These are phyloP conservation scores for Cyberlindnera xishuangbannaensis DNA, from an alignment of 805 yeast genomes.

Conservation along the genomic window DNA sequence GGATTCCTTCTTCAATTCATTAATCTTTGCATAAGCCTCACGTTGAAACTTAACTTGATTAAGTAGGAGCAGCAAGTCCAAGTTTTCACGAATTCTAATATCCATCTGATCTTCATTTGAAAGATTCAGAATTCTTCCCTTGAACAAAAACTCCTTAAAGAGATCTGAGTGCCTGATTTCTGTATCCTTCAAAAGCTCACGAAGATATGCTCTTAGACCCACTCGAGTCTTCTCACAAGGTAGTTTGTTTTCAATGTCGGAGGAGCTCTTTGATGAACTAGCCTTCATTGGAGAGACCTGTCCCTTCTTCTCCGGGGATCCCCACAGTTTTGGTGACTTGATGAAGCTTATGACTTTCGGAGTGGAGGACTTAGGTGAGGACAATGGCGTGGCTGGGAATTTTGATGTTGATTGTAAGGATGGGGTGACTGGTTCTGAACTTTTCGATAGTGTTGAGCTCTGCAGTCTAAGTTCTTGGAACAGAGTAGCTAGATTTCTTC, in stretches of 20 bases:
- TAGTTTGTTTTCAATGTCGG: conserved; percentile 27
- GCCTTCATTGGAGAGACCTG: neutral
- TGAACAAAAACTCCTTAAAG: conserved; percentile 48
- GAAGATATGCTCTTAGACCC: conserved; percentile 69
- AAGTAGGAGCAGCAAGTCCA: conserved; percentile 57
- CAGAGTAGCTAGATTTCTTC: conserved; percentile 15
- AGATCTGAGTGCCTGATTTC: conserved; percentile 49
- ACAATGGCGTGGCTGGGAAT: conserved; percentile 3
- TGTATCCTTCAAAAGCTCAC: conserved; percentile 43
- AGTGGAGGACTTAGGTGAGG: conserved; percentile 3
- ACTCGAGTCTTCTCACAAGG: conserved; percentile 74
- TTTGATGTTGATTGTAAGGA: conserved; percentile 1
- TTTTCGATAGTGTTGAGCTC: neutral
- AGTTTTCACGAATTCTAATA: conserved; percentile 46
- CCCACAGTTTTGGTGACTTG: conserved; percentile 4
- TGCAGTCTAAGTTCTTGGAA: conserved; percentile 14
- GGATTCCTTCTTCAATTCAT: conserved; percentile 49
- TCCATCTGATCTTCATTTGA: conserved; percentile 46
- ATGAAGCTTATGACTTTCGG: conserved; percentile 2
- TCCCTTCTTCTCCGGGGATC: neutral
- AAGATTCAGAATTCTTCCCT: conserved; percentile 32
- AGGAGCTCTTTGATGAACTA: neutral
- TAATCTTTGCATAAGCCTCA: conserved; percentile 54
- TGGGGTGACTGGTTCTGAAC: conserved; percentile 5
- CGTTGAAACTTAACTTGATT: conserved; percentile 70